A percentile compares a stretch with the other conserved stretches of the same genome.
These are phyloP conservation scores for Dioszegia aurantiaca DNA, from an alignment of 768 basidiomycete species.

Conservation along the genomic window DNA sequence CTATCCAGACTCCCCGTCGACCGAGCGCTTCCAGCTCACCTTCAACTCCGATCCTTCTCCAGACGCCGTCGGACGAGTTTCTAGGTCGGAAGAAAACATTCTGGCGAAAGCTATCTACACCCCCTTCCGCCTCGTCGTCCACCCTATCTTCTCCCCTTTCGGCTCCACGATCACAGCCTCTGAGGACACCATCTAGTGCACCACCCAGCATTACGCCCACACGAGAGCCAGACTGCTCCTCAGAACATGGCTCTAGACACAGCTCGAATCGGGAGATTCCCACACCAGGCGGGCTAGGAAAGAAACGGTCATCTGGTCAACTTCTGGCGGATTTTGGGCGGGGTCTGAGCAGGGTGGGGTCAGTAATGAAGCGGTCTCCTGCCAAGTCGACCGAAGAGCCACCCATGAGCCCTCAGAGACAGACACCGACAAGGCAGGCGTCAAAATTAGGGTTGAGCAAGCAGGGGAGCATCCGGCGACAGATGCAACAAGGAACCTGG, in stretches of 20 bases:
- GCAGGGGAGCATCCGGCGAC: constrained; percentile 1
- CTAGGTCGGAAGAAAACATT: constrained; percentile 1
- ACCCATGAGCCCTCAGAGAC: not conserved
- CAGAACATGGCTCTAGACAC: too few relatives aligned
- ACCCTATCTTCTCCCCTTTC: not conserved
- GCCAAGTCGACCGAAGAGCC: not conserved
- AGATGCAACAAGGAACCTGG: constrained; percentile 8
- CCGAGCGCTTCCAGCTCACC: not conserved
- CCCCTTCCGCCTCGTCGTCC: not conserved
- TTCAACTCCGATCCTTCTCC: not conserved
- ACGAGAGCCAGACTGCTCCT: not conserved
- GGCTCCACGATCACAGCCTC: not conserved
- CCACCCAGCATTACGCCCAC: not conserved
- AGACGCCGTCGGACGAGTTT: not conserved
- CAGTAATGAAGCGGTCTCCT: constrained; percentile 29
- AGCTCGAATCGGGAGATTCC: too few relatives aligned
- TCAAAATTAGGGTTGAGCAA: constrained; percentile 10
- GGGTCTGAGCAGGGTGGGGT: constrained; percentile 36
- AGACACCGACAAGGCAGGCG: constrained; percentile 7
- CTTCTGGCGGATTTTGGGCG: constrained; percentile 27
- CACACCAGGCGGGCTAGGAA: not conserved
- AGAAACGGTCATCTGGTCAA: constrained; percentile 25
- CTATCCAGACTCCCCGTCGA: not conserved
- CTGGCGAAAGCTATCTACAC: constrained; percentile 5
- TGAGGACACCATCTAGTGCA: not conserved